Evolutionary conservation across 345 rosid species (phyloP).

Genomic region (Populus alba): DNA sequence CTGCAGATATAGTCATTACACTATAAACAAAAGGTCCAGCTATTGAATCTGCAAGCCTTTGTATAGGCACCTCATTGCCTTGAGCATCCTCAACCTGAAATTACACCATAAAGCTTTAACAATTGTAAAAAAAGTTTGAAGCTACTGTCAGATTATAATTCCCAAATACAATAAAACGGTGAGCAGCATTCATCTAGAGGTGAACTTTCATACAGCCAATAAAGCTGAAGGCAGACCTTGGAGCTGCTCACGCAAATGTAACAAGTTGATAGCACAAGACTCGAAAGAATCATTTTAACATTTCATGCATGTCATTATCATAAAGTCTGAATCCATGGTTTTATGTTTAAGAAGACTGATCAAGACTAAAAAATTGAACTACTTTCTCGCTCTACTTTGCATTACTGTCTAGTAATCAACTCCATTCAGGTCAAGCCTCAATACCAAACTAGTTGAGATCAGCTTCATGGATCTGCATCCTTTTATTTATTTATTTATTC

Average conservation of each 20-base stretch:
- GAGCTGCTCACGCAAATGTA: background rate
- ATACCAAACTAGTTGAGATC: background rate
- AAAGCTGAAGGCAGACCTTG: background rate
- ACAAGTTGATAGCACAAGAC: background rate
- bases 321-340: background rate
- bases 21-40: constrained; percentile 95
- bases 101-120: constrained; percentile 11
- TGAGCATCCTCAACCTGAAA: constrained; percentile 93
- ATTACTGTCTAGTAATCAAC: background rate
- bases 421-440: background rate
- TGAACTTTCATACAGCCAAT: background rate
- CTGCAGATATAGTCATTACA: constrained; percentile 77
- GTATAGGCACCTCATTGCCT: constrained; percentile 92
- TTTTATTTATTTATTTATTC: background rate
- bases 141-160: background rate
- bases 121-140: background rate
- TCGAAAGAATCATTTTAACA: background rate
- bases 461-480: background rate
- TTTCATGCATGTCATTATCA: background rate
- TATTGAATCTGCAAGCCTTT: constrained; percentile 89
- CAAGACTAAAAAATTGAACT: background rate
- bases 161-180: background rate
- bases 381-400: background rate
- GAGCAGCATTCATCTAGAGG: background rate
- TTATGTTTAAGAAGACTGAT: background rate